Evolutionary conservation across 805 yeast species (phyloP), one percentile per base, ranked within the genome.

Genomic region (Metschnikowia picachoensis): DNA sequence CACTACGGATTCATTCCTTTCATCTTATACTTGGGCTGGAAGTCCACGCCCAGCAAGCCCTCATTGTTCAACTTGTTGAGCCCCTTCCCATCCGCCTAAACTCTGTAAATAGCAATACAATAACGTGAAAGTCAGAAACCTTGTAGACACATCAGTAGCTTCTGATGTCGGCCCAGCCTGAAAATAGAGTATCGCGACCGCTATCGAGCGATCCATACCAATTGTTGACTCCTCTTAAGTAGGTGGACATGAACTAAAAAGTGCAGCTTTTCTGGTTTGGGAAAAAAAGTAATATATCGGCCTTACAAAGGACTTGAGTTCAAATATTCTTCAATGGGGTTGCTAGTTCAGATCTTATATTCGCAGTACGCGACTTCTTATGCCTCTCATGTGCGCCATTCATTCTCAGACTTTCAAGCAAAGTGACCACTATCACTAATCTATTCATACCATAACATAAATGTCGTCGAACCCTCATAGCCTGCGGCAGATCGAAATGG

Each of bases 1-100:
- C 99, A 95, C 71, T 94, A 90, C 70, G 97, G 98, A 39, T 94
- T 96, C 88, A 84, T 94, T 60, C 99, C 99, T 47, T 86, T 94
- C 64, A 84, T 94, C 55, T 75, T 94, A 63, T 94, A 94, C 76
- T 74, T 94, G 59, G 99, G 76, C 16, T 72, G 74, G 74, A 64
- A 72, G 40, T 81, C 87, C 57, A 83, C 92, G 53, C 76, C 89
- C 46, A 85, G 85, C 68, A 87, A 85, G 70, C 97, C 97, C 53
- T 82, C 82, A 55, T 73, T 92, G 62, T 76, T 92, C 67, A 77
- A 75, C 61, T 76, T 87, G 59, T 75, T 87, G 58, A 83, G 91
- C 53, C 95, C 95, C 41, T 76, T 87, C 59, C 94, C 95, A 56
- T 77, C 87, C 53, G 85, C 80, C 60, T 86, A 73, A 71, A 43